Conservation (phyloP, 1,284 basidiomycete species). For the Austroboletus rostrupii region DNA sequence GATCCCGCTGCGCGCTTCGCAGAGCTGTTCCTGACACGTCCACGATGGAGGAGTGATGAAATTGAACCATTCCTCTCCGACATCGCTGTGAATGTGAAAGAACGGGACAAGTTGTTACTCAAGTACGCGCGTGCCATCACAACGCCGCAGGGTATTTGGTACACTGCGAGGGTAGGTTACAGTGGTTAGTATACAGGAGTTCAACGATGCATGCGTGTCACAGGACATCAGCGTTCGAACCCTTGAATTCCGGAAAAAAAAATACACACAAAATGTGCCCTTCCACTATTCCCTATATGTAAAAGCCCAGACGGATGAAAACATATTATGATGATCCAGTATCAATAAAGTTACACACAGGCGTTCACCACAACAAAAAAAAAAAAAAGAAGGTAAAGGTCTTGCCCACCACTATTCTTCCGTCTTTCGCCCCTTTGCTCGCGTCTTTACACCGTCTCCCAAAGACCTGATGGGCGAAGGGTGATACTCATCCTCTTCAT, state of each 20-base stretch:
- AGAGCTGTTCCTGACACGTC: slow-evolving; percentile 77
- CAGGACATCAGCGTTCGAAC: neutral
- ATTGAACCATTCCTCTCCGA: slow-evolving; percentile 79
- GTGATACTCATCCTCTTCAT: slow-evolving; percentile 44
- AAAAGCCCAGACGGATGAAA: neutral
- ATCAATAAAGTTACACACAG: neutral
- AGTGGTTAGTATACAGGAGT: slow-evolving; percentile 25
- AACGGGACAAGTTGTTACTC: slow-evolving; percentile 78
- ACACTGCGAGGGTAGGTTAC: slow-evolving; percentile 60
- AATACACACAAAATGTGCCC: neutral
- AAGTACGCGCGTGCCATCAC: slow-evolving; percentile 81
- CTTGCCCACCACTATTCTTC: slow-evolving; percentile 4
- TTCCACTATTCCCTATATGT: neutral
- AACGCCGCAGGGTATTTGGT: slow-evolving; percentile 64
- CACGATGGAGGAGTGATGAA: slow-evolving; percentile 76
- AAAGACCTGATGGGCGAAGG: slow-evolving; percentile 38
- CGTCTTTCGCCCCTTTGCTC: slow-evolving; percentile 28
- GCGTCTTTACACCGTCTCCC: slow-evolving; percentile 34
- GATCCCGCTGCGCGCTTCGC: slow-evolving; percentile 76
- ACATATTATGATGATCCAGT: neutral
- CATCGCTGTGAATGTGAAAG: slow-evolving; percentile 78
- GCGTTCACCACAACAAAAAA: neutral
- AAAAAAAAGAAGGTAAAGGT: neutral
- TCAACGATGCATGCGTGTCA: neutral
- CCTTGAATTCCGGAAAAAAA: neutral